Conservation (phyloP, 2,329 filamentous ascomycete genomes). For the Aschersonia sp. region DNA sequence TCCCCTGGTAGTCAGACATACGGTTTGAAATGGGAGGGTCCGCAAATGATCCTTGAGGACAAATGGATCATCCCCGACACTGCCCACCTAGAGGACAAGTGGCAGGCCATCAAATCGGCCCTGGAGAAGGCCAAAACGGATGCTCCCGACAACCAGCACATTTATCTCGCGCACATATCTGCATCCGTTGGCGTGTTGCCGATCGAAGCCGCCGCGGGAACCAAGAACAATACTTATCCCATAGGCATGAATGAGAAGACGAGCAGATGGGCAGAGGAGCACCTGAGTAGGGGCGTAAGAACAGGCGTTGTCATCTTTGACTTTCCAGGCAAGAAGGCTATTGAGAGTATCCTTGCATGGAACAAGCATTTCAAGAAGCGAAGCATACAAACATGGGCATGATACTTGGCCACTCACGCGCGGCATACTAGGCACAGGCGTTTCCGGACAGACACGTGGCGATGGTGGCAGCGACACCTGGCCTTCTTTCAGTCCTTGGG, state of each 20-base stretch:
- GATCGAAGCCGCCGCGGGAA: slow-evolving; percentile 33
- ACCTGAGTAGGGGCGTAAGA: slow-evolving; percentile 12
- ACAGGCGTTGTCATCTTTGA: slow-evolving; percentile 33
- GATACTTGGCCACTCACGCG: slow-evolving; percentile 1
- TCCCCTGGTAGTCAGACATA: slow-evolving; percentile 12
- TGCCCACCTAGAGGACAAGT: slow-evolving; percentile 29
- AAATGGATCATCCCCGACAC: slow-evolving; percentile 28
- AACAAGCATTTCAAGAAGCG: slow-evolving; percentile 15
- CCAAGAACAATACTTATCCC: slow-evolving; percentile 18
- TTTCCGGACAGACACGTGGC: no score
- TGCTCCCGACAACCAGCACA: slow-evolving; percentile 16
- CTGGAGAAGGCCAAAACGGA: slow-evolving; percentile 21
- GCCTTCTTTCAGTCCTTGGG: no score
- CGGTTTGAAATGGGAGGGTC: slow-evolving; percentile 29
- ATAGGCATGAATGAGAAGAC: slow-evolving; percentile 36
- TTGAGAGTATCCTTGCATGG: slow-evolving; percentile 26
- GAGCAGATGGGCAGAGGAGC: slow-evolving; percentile 24
- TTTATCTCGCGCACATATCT: slow-evolving; percentile 32
- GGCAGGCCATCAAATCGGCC: slow-evolving; percentile 25
- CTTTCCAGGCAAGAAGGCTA: slow-evolving; percentile 28
- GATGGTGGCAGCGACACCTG: no score
- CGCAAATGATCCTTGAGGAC: slow-evolving; percentile 31
- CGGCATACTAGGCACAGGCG: no score
- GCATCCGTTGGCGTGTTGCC: slow-evolving; percentile 33
- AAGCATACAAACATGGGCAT: background rate